Conservation (phyloP, 208 protist genomes). For the Acanthamoeba culbertsoni region DNA sequence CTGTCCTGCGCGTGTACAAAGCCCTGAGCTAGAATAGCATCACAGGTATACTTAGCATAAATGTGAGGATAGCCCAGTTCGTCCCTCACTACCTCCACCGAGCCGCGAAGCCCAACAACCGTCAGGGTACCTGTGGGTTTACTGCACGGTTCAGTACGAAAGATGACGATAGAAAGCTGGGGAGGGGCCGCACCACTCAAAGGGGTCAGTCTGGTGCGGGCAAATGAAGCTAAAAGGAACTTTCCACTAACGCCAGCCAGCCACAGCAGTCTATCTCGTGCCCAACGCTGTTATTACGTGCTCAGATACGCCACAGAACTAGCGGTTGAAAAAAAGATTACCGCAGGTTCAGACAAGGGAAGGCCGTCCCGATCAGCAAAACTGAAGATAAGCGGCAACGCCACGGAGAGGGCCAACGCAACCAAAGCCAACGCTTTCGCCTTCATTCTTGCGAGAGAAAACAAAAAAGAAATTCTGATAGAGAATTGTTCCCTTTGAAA, state of each 20-base stretch:
- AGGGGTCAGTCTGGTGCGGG: not conserved
- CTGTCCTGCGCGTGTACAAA: not conserved
- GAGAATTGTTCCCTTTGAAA: too few species aligned
- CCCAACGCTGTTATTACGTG: not conserved
- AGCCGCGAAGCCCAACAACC: not conserved
- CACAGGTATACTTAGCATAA: not conserved
- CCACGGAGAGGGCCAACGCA: not conserved
- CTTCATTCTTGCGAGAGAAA: too few species aligned
- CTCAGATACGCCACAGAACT: not conserved
- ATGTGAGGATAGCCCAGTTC: slow-evolving; percentile 6
- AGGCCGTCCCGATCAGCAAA: not conserved
- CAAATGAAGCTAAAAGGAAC: not conserved
- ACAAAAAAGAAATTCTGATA: too few species aligned
- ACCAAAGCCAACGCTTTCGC: too few species aligned
- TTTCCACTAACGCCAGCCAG: not conserved
- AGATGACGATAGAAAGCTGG: not conserved
- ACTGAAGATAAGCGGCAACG: not conserved
- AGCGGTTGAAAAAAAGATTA: not conserved
- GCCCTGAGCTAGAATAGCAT: not conserved
- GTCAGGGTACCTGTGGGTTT: not conserved
- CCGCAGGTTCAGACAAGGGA: not conserved
- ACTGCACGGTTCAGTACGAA: not conserved
- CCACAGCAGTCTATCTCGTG: not conserved
- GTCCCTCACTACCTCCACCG: not conserved
- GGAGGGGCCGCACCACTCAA: not conserved